A percentile compares a stretch with the other conserved stretches of the same genome.
These are phyloP conservation scores for Wallacemonas sp. DNA, from an alignment of 208 protist genomes.

Conservation along the genomic window DNA sequence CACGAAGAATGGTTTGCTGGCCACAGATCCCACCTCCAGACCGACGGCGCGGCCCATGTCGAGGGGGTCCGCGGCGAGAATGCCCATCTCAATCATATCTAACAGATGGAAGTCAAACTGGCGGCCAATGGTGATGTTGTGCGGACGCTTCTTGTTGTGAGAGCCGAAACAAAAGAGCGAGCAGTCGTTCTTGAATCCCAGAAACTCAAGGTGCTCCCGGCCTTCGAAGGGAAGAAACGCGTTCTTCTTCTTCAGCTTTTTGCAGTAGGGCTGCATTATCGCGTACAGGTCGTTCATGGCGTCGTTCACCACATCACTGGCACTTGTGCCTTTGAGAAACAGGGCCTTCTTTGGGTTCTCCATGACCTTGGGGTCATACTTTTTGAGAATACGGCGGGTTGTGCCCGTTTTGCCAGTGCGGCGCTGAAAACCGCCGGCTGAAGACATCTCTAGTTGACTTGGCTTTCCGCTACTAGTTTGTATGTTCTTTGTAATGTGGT, in stretches of 20 bases:
- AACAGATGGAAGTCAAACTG: slow-evolving; percentile 91
- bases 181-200: slow-evolving; percentile 93
- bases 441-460: too few relatives aligned
- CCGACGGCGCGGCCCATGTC: slow-evolving; percentile 56
- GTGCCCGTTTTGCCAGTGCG: slow-evolving; percentile 61
- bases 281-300: slow-evolving; percentile 75
- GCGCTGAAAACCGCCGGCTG: slow-evolving; percentile 69
- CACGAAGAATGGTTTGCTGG: slow-evolving; percentile 84
- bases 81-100: slow-evolving; percentile 90
- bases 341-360: slow-evolving; percentile 87
- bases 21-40: slow-evolving; percentile 60
- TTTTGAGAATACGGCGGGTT: slow-evolving; percentile 74
- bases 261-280: slow-evolving; percentile 81
- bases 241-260: slow-evolving; percentile 82
- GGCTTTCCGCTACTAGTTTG: neutral
- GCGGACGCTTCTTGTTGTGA: slow-evolving; percentile 88
- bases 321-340: slow-evolving; percentile 63
- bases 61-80: slow-evolving; percentile 72
- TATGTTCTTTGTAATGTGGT: neutral
- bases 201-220: slow-evolving; percentile 83
- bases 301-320: slow-evolving; percentile 65
- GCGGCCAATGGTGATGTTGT: slow-evolving; percentile 84
- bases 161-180: slow-evolving; percentile 87
- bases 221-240: slow-evolving; percentile 87
- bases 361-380: slow-evolving; percentile 82